phyloP scores from a whole-genome alignment of 78 protist species.

The slime mould (Dictyostelium discoideum) region DNA sequence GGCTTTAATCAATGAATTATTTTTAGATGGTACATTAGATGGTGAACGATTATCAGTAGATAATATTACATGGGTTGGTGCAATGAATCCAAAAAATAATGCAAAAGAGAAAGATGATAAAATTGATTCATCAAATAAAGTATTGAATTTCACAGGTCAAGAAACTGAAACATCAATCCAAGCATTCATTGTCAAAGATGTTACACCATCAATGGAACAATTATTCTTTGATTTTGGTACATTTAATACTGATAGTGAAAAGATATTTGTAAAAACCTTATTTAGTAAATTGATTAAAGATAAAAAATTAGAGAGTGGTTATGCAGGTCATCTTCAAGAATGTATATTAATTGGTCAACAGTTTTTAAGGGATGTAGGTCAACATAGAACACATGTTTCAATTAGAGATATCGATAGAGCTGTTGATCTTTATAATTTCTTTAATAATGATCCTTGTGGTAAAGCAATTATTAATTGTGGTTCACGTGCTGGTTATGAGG shows the following conservation, averaged over 20 bases:
- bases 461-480: neutral
- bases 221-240: constrained; percentile 47
- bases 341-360: constrained; percentile 17
- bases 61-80: constrained; percentile 76
- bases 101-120: neutral
- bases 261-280: neutral
- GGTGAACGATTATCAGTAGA: neutral
- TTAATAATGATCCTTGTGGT: neutral
- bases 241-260: constrained; percentile 6
- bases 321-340: neutral
- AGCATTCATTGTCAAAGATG: constrained; percentile 26
- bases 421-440: constrained; percentile 39
- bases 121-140: neutral
- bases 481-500: neutral
- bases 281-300: neutral
- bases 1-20: constrained; percentile 77
- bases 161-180: neutral
- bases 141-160: neutral
- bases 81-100: constrained; percentile 58
- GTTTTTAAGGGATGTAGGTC: neutral
- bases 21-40: constrained; percentile 79
- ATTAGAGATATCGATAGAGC: constrained; percentile 54
- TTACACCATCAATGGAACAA: constrained; percentile 45
- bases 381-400: constrained; percentile 29
- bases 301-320: neutral